Evolutionary conservation across 2,329 filamentous ascomycete species (phyloP).

Genomic region (Zarea fungicola): DNA sequence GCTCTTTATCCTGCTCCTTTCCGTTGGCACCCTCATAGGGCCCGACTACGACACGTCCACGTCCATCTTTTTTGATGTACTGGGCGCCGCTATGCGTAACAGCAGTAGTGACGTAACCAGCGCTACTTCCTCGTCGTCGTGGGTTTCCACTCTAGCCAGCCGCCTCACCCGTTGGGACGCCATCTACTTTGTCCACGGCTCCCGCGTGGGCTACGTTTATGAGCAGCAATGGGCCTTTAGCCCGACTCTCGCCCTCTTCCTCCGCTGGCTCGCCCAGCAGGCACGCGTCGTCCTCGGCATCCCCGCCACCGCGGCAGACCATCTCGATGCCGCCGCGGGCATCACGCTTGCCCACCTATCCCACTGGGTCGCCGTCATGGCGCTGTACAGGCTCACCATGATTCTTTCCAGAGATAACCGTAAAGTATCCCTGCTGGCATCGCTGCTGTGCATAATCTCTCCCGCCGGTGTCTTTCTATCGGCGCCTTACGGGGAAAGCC

Average conservation of each 20-base stretch:
- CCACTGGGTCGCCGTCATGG: conserved; percentile 70
- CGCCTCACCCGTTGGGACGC: conserved; percentile 75
- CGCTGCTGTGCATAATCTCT: conserved; percentile 73
- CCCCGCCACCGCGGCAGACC: conserved; percentile 11
- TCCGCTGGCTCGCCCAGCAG: conserved; percentile 30
- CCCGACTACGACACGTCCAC: conserved; percentile 77
- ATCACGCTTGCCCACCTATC: conserved; percentile 65
- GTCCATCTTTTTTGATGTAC: conserved; percentile 37
- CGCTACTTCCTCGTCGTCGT: conserved; percentile 27
- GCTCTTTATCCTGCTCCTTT: conserved; percentile 56
- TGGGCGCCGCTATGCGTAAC: conserved; percentile 27
- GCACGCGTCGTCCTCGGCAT: conserved; percentile 22
- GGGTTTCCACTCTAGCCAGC: conserved; percentile 34
- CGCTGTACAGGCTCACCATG: conserved; percentile 62
- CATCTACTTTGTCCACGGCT: conserved; percentile 64
- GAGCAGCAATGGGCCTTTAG: conserved; percentile 89
- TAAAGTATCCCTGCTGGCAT: conserved; percentile 62
- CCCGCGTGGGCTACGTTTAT: conserved; percentile 60
- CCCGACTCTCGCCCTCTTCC: conserved; percentile 37
- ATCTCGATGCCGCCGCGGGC: conserved; percentile 47
- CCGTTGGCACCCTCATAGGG: conserved; percentile 43
- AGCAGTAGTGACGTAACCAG: too few relatives aligned
- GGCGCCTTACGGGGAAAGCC: conserved; percentile 76
- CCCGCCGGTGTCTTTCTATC: conserved; percentile 88
- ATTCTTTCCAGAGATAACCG: conserved; percentile 43